Percentiles rank a stretch among this genome's conserved stretches.
Evolutionary conservation across 1,284 basidiomycete species (phyloP).

Genomic region (Vanrija sp.): DNA sequence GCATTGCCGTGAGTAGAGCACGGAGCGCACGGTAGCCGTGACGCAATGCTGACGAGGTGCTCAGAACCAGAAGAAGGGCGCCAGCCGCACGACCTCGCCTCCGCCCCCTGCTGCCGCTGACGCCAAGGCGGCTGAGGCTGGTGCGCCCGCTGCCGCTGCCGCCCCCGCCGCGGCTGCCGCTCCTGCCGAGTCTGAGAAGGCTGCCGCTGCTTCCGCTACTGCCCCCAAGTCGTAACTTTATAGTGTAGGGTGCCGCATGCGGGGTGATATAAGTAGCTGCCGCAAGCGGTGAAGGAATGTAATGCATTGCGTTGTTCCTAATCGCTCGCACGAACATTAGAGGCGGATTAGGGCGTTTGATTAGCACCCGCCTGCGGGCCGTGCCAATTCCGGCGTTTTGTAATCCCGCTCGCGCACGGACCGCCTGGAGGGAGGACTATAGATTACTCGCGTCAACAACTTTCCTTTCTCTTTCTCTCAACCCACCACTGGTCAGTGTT

Average conservation of each 20-base stretch:
- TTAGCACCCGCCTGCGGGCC: no score
- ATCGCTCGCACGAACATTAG: no score
- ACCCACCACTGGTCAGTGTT: background rate
- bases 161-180: slow-evolving; percentile 17
- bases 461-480: background rate
- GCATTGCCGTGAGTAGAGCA: slow-evolving; percentile 44
- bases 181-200: slow-evolving; percentile 13
- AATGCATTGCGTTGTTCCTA: no score
- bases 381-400: no score
- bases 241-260: no score
- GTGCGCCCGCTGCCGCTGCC: slow-evolving; percentile 11
- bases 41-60: background rate
- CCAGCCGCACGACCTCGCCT: slow-evolving; percentile 5
- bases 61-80: slow-evolving; percentile 41
- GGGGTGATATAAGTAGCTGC: background rate
- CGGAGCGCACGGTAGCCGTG: background rate
- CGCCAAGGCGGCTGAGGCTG: background rate
- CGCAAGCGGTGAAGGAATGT: background rate
- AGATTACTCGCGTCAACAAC: background rate
- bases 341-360: no score
- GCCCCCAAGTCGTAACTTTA: background rate
- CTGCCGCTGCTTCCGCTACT: background rate
- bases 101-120: slow-evolving; percentile 3
- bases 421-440: background rate
- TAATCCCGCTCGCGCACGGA: no score